Percentiles rank a stretch among this genome's conserved stretches.
Evolutionary conservation across 176 grass and related monocot genomes (phyloP).

Genomic region (Hsuehochloa calcarea): DNA sequence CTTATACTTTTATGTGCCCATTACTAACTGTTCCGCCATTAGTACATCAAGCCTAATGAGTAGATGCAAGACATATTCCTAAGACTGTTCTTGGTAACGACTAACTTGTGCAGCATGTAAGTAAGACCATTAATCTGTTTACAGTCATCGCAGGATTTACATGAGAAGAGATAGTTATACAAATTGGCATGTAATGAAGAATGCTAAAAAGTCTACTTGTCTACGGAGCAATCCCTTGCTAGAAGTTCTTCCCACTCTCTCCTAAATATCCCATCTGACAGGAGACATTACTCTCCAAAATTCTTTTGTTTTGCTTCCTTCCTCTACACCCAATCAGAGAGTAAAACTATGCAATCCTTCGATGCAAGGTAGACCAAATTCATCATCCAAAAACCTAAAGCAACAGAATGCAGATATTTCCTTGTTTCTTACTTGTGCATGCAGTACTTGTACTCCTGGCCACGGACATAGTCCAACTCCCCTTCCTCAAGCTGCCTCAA

Average conservation of each 20-base stretch:
- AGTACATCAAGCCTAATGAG: background rate
- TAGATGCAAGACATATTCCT: background rate
- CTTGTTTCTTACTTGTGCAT: slow-evolving; percentile 74
- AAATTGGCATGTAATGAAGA: background rate
- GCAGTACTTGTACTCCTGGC: slow-evolving; percentile 97
- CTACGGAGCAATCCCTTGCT: background rate
- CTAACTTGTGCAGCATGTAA: background rate
- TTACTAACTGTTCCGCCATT: background rate
- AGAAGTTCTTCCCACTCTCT: background rate
- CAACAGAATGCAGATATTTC: background rate
- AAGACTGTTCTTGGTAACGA: background rate
- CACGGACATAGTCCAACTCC: slow-evolving; percentile 74
- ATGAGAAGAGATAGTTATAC: background rate
- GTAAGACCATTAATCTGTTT: background rate
- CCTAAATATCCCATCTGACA: background rate
- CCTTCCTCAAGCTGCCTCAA: slow-evolving; percentile 86
- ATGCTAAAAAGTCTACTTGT: background rate
- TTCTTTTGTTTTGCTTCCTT: background rate
- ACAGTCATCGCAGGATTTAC: background rate
- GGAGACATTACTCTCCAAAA: background rate
- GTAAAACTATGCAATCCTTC: background rate
- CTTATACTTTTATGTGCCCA: background rate
- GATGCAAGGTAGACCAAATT: slow-evolving; percentile 5
- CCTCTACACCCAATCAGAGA: background rate
- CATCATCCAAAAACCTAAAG: background rate